Evolutionary conservation across 2,329 filamentous ascomycete species (phyloP).

Genomic region (Furcasterigmium sp.): DNA sequence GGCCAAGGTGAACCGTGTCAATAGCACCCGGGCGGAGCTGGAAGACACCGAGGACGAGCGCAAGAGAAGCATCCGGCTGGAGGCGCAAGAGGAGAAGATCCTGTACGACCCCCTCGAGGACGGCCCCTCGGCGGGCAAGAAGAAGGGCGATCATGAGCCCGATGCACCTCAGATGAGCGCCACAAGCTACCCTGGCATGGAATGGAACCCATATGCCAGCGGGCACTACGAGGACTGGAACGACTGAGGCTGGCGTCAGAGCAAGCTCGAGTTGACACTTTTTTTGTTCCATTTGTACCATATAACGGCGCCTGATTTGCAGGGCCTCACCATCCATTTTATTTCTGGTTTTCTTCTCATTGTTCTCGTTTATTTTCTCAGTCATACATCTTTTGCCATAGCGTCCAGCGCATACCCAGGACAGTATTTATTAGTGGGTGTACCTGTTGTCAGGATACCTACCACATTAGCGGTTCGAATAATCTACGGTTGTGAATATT

Average conservation of each 20-base stretch:
- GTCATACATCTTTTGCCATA: too few species aligned
- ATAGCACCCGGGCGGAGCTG: slow-evolving; percentile 25
- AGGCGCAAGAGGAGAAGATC: slow-evolving; percentile 51
- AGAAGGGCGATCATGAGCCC: slow-evolving; percentile 33
- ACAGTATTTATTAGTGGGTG: too few species aligned
- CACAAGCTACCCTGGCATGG: slow-evolving; percentile 65
- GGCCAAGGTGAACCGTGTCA: slow-evolving; percentile 8
- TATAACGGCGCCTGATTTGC: too few species aligned
- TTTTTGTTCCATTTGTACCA: too few species aligned
- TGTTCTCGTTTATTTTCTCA: too few species aligned
- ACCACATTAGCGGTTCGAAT: too few species aligned
- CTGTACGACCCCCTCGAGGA: slow-evolving; percentile 27
- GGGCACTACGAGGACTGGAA: slow-evolving; percentile 11
- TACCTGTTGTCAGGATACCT: too few species aligned
- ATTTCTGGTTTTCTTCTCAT: too few species aligned
- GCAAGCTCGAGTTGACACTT: too few species aligned
- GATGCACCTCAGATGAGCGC: slow-evolving; percentile 56
- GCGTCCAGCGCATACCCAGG: too few species aligned
- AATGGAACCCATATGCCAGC: slow-evolving; percentile 56
- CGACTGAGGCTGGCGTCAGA: neutral
- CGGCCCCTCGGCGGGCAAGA: slow-evolving; percentile 17
- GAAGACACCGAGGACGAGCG: slow-evolving; percentile 38
- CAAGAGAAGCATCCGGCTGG: slow-evolving; percentile 36
- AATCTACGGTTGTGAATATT: too few species aligned
- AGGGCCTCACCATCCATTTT: neutral